phyloP scores from a whole-genome alignment of 2,329 filamentous ascomycete genomes.

The Phyllosticta ampelicida region DNA sequence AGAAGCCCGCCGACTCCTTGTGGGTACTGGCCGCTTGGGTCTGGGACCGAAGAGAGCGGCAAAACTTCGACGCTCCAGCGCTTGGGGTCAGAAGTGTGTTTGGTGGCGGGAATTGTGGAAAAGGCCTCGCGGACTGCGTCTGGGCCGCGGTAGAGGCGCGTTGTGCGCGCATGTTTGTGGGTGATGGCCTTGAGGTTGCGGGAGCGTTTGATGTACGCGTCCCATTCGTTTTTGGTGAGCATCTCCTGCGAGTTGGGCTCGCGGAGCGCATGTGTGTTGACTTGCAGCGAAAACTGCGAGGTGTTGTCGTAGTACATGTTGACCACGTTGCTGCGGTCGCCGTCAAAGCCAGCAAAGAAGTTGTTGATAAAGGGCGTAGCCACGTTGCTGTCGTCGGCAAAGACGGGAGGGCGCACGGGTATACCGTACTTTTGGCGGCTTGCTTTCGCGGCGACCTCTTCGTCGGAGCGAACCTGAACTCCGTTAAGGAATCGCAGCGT shows the following conservation, averaged over 20 bases:
- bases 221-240: constrained; percentile 50
- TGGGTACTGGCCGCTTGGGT: constrained; percentile 52
- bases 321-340: constrained; percentile 52
- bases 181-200: constrained; percentile 66
- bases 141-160: constrained; percentile 55
- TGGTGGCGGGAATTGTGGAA: constrained; percentile 59
- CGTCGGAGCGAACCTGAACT: constrained; percentile 59
- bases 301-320: constrained; percentile 62
- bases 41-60: constrained; percentile 57
- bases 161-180: constrained; percentile 48
- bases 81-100: constrained; percentile 57
- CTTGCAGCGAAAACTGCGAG: constrained; percentile 64
- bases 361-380: constrained; percentile 65
- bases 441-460: constrained; percentile 43
- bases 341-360: constrained; percentile 67
- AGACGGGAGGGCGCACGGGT: constrained; percentile 54
- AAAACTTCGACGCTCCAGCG: constrained; percentile 81
- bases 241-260: constrained; percentile 27
- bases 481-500: constrained; percentile 68
- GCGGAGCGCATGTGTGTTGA: constrained; percentile 53
- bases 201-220: constrained; percentile 63
- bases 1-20: constrained; percentile 67
- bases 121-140: constrained; percentile 58
- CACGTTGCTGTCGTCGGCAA: constrained; percentile 62
- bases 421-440: constrained; percentile 44